phyloP scores from a whole-genome alignment of 2,329 filamentous ascomycete genomes.

The Thielaviopsis populi region DNA sequence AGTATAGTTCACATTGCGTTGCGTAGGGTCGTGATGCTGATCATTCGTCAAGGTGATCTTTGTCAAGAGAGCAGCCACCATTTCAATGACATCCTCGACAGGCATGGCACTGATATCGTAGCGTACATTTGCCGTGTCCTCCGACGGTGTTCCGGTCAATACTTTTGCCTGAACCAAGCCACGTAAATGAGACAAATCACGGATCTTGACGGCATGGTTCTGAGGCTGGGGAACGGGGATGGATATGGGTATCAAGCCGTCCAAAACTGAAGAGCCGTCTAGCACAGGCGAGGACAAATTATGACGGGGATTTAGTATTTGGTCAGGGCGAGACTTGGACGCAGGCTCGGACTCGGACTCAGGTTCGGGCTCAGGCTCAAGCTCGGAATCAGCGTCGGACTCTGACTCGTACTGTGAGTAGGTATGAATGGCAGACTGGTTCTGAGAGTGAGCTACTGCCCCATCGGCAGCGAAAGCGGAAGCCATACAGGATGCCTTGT shows the following conservation, averaged over 20 bases:
- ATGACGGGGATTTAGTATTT: background rate
- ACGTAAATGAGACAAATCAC: constrained; percentile 81
- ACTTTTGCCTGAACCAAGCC: constrained; percentile 70
- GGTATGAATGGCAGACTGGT: background rate
- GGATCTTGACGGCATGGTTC: constrained; percentile 56
- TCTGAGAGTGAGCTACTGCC: background rate
- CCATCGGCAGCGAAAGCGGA: constrained; percentile 1
- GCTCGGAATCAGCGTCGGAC: background rate
- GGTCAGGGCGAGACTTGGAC: background rate
- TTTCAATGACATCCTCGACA: constrained; percentile 92
- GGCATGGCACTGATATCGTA: constrained; percentile 98
- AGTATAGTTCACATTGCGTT: constrained; percentile 47
- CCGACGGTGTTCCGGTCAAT: constrained; percentile 31
- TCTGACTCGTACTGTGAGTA: background rate
- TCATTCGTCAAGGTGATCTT: constrained; percentile 98
- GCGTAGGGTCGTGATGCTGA: constrained; percentile 77
- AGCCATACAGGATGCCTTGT: constrained; percentile 3
- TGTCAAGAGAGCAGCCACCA: constrained; percentile 90
- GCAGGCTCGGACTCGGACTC: background rate
- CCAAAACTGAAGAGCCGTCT: background rate
- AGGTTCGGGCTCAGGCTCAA: background rate
- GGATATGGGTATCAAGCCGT: background rate
- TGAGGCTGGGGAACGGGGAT: background rate
- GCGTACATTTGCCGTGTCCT: constrained; percentile 33
- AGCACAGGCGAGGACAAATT: background rate